Base-by-base conservation (phyloP, 2,329 filamentous ascomycete species). In the Xylariaceae sp. region DNA sequence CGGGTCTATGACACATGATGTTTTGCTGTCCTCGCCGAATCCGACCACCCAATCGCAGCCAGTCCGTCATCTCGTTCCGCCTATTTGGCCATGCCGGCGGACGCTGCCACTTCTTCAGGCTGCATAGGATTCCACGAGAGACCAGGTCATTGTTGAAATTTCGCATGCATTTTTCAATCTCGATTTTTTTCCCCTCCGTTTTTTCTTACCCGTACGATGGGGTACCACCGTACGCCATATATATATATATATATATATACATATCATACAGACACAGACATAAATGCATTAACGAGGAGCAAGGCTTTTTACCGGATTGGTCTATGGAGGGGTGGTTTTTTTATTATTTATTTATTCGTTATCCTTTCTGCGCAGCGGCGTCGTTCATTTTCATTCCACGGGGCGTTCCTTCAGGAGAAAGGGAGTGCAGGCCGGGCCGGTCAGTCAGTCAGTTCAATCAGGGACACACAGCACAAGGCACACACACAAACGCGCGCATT, bases 181-280 rank as follows among this genome's bases (percentile, higher is more conserved):
- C 40, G 3, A 40, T 19, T 21, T 40, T 42, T 40, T 21, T 47
- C 49, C 21, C 43, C 40, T n/a, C n/a, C 54, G 37, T 55, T 48
- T 52, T 43, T 60, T 54, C 54, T 50, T 62, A 57, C 60, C 55
- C 60, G 56, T 57, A 60, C 52, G 52, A n/a, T 57, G 57, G 60
- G 54, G 60, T 62, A 26, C 23, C 23, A 26, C 9, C 23, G 23
- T 26, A 26, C 23, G 23, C 32, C 32, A 12, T 37, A 37, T 37
- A 37, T 37, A 37, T 12, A 16, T 14, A 37, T 37, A 37, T 37
- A 37, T 14, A 37, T 14, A 37, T 10, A 29, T 29, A 5, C 26
- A 29, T 29, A 29, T n/a, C n/a, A n/a, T n/a, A n/a, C 32, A 37
- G 32, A 52, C 52, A 56, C 48, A 51, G 48, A 50, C 49, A 47